phyloP scores from a whole-genome alignment of 495 filamentous ascomycete genomes.

The Platismatia glauca region DNA sequence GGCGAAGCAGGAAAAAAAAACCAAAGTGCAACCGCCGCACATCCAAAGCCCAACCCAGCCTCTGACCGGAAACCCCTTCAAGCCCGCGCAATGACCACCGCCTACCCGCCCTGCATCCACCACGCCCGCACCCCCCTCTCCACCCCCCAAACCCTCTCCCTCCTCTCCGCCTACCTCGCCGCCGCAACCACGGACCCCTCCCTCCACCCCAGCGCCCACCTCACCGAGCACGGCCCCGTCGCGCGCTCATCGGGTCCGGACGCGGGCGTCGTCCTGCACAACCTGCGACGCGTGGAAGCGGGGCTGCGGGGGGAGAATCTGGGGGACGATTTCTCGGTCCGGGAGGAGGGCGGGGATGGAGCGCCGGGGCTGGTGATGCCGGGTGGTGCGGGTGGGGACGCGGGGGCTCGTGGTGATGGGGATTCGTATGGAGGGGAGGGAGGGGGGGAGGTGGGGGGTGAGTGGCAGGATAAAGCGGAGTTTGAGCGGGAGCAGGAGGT shows the following conservation, averaged over 20 bases:
- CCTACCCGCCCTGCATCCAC: slow-evolving; percentile 40
- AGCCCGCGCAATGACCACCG: slow-evolving; percentile 9
- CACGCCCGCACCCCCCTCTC: slow-evolving; percentile 40
- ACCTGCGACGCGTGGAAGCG: slow-evolving; percentile 56
- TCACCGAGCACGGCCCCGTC: slow-evolving; percentile 51
- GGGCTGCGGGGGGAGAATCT: slow-evolving; percentile 53
- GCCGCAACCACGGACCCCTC: slow-evolving; percentile 46
- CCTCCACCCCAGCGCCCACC: slow-evolving; percentile 56
- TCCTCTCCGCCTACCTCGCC: slow-evolving; percentile 51
- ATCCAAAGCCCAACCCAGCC: too few relatives aligned
- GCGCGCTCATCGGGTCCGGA: slow-evolving; percentile 44
- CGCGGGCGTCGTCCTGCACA: slow-evolving; percentile 52
- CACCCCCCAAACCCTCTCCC: slow-evolving; percentile 44
- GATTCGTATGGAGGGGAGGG: slow-evolving; percentile 16
- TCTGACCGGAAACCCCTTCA: too few relatives aligned
- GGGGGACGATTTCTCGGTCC: slow-evolving; percentile 38
- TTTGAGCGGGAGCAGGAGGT: slow-evolving; percentile 39
- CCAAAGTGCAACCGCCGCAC: too few relatives aligned
- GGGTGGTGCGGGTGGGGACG: not conserved
- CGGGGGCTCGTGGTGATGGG: not conserved
- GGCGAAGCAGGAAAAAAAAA: too few relatives aligned
- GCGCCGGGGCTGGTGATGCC: slow-evolving; percentile 11
- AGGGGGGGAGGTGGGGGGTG: slow-evolving; percentile 27
- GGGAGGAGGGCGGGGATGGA: slow-evolving; percentile 29
- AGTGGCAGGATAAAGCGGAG: slow-evolving; percentile 45